phyloP scores from a whole-genome alignment of 2,329 filamentous ascomycete species.

The Xylariaceae sp. region DNA sequence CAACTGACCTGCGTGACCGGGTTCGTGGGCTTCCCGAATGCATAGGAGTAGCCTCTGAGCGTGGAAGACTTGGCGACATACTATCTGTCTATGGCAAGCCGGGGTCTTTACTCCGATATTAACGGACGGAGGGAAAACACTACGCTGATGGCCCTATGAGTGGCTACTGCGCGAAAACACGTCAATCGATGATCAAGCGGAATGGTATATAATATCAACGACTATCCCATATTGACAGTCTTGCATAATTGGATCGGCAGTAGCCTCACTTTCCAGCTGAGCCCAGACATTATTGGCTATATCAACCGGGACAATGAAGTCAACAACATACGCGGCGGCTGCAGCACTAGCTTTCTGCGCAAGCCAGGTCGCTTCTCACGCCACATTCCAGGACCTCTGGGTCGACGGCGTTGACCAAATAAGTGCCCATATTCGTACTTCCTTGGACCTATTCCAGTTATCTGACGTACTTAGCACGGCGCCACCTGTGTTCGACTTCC shows the following conservation, averaged over 20 bases:
- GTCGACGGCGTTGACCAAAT: conserved; percentile 40
- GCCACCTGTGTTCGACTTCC: conserved; percentile 46
- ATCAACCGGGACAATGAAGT: conserved; percentile 34
- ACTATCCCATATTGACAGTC: no score
- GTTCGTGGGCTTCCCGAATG: background rate
- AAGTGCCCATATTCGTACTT: conserved; percentile 9
- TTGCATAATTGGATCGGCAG: background rate
- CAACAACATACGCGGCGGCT: conserved; percentile 25
- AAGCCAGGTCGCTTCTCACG: conserved; percentile 40
- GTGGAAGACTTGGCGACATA: background rate
- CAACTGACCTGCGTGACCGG: background rate
- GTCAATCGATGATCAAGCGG: no score
- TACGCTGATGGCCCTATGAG: background rate
- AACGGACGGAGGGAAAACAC: background rate
- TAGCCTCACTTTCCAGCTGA: background rate
- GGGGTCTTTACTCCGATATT: conserved; percentile 8
- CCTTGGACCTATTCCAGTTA: background rate
- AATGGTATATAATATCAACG: no score
- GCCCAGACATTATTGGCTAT: background rate
- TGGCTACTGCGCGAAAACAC: background rate
- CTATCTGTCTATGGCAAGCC: conserved; percentile 6
- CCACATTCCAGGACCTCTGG: conserved; percentile 51
- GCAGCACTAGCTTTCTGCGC: conserved; percentile 31
- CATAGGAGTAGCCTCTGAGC: conserved; percentile 7
- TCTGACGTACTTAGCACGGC: conserved; percentile 30